phyloP scores from a whole-genome alignment of 805 yeast species.

The Metschnikowia drakensbergensis region DNA sequence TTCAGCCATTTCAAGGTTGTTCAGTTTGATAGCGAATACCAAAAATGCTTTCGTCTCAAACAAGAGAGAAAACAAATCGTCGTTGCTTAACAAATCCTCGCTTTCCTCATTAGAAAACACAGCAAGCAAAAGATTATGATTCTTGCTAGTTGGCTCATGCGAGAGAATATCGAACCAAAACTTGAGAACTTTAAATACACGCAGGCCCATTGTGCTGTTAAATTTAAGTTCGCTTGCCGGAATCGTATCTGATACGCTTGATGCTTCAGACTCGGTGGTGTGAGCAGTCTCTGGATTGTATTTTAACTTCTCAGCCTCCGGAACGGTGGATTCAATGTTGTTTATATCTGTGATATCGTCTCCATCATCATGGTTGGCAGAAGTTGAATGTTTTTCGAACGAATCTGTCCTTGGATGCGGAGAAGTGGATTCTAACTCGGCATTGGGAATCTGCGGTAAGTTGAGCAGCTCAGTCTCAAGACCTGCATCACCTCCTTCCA shows the following conservation, averaged over 20 bases:
- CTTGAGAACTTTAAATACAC: slow-evolving; percentile 22
- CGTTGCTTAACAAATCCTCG: slow-evolving; percentile 12
- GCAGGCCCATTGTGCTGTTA: neutral
- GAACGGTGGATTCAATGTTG: neutral
- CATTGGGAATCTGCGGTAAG: neutral
- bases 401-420: neutral
- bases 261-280: neutral
- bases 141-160: slow-evolving; percentile 4
- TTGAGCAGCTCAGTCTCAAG: neutral
- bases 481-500: neutral
- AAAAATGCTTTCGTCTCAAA: slow-evolving; percentile 18
- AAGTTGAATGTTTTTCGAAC: neutral
- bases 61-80: slow-evolving; percentile 18
- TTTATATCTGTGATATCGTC: slow-evolving; percentile 16
- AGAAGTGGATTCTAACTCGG: neutral
- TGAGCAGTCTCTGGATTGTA: neutral
- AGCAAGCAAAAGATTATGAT: slow-evolving; percentile 14
- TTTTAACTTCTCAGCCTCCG: neutral
- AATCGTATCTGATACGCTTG: neutral
- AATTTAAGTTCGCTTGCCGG: neutral
- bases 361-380: slow-evolving; percentile 16
- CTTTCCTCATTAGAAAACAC: slow-evolving; percentile 21
- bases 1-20: slow-evolving; percentile 14
- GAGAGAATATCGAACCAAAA: slow-evolving; percentile 22
- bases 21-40: slow-evolving; percentile 9